Conservation (phyloP, 768 basidiomycete genomes). For the Ephemerocybe angulata region DNA sequence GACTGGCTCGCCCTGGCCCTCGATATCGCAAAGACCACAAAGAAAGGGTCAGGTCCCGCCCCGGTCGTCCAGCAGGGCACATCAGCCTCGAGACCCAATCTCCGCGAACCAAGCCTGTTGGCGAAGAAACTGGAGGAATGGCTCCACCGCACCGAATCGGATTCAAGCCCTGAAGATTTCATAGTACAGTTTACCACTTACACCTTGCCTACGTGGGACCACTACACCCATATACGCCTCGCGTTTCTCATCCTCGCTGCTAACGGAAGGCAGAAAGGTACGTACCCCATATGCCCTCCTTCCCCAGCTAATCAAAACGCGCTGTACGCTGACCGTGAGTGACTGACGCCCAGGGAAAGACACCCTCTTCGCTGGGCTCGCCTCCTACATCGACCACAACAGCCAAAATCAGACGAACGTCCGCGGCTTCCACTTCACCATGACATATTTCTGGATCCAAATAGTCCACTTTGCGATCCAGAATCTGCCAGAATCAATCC, state of each 20-base stretch:
- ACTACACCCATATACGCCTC: constrained; percentile 45
- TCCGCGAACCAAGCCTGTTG: constrained; percentile 21
- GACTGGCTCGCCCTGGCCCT: constrained; percentile 35
- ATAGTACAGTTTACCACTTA: constrained; percentile 31
- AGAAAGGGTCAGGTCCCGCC: not conserved
- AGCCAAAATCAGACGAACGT: constrained; percentile 32
- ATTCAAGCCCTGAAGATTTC: constrained; percentile 29
- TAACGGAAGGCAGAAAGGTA: constrained; percentile 42
- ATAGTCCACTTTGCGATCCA: constrained; percentile 45
- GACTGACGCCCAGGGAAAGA: constrained; percentile 33
- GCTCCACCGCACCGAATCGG: constrained; percentile 30
- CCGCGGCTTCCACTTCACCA: constrained; percentile 40
- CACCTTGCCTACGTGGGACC: constrained; percentile 42
- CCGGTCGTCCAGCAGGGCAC: not conserved
- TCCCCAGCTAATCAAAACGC: no score
- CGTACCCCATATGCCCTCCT: not conserved
- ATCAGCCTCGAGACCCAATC: not conserved
- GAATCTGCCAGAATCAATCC: constrained; percentile 12
- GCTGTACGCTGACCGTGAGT: not conserved
- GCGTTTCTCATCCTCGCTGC: constrained; percentile 39
- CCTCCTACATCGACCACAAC: constrained; percentile 35
- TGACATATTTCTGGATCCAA: constrained; percentile 53
- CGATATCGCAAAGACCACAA: constrained; percentile 20
- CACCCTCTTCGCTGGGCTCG: constrained; percentile 40
- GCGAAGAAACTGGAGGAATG: constrained; percentile 34